Evolutionary conservation across 1,284 basidiomycete species (phyloP).

Genomic region (Apiotrichum sp.): DNA sequence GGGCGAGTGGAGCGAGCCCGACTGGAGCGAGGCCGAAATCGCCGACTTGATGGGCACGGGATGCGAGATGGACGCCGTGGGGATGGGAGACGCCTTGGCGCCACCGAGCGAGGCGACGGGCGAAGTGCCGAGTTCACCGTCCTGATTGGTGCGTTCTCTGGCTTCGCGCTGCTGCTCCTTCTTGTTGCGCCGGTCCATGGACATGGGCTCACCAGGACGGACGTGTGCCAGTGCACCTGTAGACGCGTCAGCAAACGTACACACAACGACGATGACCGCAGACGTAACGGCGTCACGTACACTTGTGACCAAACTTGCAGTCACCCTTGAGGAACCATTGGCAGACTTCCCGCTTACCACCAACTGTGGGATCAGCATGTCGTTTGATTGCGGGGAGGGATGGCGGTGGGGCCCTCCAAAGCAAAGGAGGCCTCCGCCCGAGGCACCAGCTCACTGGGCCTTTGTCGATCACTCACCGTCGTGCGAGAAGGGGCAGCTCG

Average conservation of each 20-base stretch:
- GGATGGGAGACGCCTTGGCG: slow-evolving; percentile 4
- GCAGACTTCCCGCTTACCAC: slow-evolving; percentile 82
- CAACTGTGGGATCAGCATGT: slow-evolving; percentile 49
- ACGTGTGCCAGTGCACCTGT: slow-evolving; percentile 76
- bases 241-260: slow-evolving; percentile 6
- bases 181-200: slow-evolving; percentile 98
- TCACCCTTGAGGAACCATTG: slow-evolving; percentile 80
- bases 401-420: background rate
- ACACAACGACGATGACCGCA: too few relatives aligned
- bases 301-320: slow-evolving; percentile 98
- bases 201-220: slow-evolving; percentile 83
- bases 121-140: slow-evolving; percentile 12
- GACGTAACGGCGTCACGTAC: slow-evolving; percentile 49
- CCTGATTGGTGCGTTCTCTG: slow-evolving; percentile 20
- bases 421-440: too few relatives aligned
- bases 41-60: slow-evolving; percentile 43
- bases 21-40: slow-evolving; percentile 34
- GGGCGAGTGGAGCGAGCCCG: slow-evolving; percentile 15
- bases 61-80: slow-evolving; percentile 11
- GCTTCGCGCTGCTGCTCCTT: slow-evolving; percentile 77
- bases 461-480: slow-evolving; percentile 40
- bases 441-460: too few relatives aligned
- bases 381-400: background rate
- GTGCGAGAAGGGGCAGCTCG: slow-evolving; percentile 92
- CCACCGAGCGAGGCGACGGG: slow-evolving; percentile 2